Evolutionary conservation across 306 rosid genomes (phyloP).

Genomic region (Cicer judaicum): DNA sequence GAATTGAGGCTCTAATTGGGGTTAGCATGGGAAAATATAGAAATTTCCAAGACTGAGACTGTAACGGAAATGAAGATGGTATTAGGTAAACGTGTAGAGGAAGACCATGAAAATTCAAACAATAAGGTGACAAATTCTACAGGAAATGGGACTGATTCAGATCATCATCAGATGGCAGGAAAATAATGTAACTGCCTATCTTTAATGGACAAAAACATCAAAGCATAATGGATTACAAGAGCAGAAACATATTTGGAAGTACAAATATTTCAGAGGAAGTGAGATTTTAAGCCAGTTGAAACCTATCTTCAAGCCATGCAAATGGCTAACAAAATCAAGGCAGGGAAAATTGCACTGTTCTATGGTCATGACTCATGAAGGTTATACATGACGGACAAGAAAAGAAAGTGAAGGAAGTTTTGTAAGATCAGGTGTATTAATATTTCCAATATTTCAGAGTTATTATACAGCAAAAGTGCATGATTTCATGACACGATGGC

Average conservation of each 20-base stretch:
- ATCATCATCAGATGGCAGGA: neutral
- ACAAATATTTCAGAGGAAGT: too few species aligned
- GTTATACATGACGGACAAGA: neutral
- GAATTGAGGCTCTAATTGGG: constrained; percentile 8
- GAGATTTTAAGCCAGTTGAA: too few species aligned
- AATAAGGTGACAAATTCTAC: neutral
- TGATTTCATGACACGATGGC: too few species aligned
- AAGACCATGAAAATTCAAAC: neutral
- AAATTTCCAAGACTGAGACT: too few species aligned
- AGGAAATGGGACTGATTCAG: neutral
- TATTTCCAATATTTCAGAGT: too few species aligned
- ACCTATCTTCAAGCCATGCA: too few species aligned
- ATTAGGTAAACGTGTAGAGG: neutral
- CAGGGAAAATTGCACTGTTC: too few species aligned
- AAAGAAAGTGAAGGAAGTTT: neutral
- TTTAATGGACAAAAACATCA: neutral
- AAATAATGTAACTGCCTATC: neutral
- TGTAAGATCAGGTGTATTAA: too few species aligned
- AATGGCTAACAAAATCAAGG: too few species aligned
- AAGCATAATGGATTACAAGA: neutral
- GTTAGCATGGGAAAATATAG: neutral
- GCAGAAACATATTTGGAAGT: neutral
- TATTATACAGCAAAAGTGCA: too few species aligned
- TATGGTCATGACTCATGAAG: neutral
- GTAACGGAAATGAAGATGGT: neutral